These are phyloP conservation scores for Smittium culicis DNA, from an alignment of 371 early-diverging fungal genomes.

Conservation along the genomic window DNA sequence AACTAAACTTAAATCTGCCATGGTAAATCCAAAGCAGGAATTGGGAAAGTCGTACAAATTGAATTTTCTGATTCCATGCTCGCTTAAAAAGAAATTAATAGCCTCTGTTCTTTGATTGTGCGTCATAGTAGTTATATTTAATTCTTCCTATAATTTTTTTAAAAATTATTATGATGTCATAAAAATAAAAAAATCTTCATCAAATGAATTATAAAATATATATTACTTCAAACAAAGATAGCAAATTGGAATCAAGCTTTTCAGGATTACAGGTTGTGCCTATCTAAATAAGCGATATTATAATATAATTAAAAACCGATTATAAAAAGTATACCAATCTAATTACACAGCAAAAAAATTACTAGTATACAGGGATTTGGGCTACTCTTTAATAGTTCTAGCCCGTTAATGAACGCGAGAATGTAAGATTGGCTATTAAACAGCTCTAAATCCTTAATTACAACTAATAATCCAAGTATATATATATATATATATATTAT, in stretches of 20 bases:
- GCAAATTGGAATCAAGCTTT: not conserved
- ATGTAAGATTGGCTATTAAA: not conserved
- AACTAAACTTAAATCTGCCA: conserved; percentile 2
- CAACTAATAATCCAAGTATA: no score
- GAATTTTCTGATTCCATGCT: not conserved
- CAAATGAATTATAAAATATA: no score
- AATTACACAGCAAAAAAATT: not conserved
- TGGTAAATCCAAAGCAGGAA: not conserved
- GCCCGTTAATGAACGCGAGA: not conserved
- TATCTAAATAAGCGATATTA: not conserved
- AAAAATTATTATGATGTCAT: no score
- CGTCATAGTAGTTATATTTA: not conserved
- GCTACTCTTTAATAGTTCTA: not conserved
- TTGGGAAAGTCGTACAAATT: not conserved
- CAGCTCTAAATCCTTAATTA: not conserved
- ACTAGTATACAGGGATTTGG: not conserved
- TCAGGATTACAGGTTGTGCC: not conserved
- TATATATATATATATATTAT: no score
- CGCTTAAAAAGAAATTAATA: not conserved
- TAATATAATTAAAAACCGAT: not conserved
- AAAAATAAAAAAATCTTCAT: no score
- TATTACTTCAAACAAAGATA: conserved; percentile 4
- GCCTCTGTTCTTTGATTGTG: not conserved
- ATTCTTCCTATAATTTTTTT: not conserved
- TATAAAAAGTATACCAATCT: no score